Evolutionary conservation across 192 early-diverging fungal species (phyloP), one percentile per base, ranked within the genome.

Genomic region (Kickxella alabastrina): DNA sequence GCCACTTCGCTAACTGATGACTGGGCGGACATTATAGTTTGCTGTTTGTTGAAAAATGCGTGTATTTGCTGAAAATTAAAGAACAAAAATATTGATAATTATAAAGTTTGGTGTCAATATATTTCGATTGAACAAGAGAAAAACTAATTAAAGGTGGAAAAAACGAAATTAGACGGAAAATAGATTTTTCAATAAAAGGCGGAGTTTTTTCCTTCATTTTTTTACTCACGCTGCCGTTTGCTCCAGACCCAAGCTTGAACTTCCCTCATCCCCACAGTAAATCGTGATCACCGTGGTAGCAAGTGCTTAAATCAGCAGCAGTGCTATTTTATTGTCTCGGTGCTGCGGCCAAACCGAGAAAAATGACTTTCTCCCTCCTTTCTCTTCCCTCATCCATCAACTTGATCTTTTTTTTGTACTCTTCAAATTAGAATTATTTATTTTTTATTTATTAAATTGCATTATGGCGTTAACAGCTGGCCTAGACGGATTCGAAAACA

Each of bases 1-100:
- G 62, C 55, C 15, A 76, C 67, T 49, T 76, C 62, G 24, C 31
- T 28, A 19, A 67, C 45, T 24, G 44, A 23, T 19, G 49, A 13
- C 44, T 57, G 55, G 26, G 28, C 49, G 4, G 61, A 49, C 61
- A 63, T 63, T 49, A 24, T 37, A 19, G 39, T 38, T 38, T 3
- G 13, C 37, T 38, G 18, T 40, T 40, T 40, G 18, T 10, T 34
- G 26, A 29, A 23, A 38, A 32, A 32, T 45, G 32, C 36, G 43
- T 26, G 18, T 34, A 24, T 49, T 34, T 23, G 24, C 7, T 13
- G 32, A 9, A 19, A 21, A 25, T 10, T 46, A 55, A 18, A 34
- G 12, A 29, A 25, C 10, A 37, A 35, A 18, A 45, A 46, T 4
- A 18, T 9, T 39, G 6, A 37, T 32, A 25, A 29, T 23, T 17